Evolutionary conservation across 2,329 filamentous ascomycete genomes (phyloP).

Genomic region (Teratosphaeria destructans): DNA sequence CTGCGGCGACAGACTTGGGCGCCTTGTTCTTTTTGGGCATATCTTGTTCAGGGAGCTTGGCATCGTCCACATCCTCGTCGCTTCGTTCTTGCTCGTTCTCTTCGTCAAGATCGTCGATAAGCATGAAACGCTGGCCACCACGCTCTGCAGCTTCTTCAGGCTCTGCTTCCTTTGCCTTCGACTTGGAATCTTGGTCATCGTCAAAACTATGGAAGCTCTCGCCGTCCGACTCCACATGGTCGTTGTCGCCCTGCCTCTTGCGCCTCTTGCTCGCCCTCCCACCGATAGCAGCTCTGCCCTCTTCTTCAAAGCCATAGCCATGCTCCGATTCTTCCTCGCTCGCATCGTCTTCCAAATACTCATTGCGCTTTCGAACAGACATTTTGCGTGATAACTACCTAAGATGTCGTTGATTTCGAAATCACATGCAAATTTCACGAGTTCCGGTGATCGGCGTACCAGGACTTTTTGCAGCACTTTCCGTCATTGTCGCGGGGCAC

Average conservation of each 20-base stretch:
- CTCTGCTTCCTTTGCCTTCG: background rate
- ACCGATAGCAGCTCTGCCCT: constrained; percentile 50
- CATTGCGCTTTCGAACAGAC: constrained; percentile 59
- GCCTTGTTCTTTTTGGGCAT: constrained; percentile 13
- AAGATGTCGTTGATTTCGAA: background rate
- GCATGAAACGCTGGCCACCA: background rate
- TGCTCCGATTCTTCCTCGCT: constrained; percentile 34
- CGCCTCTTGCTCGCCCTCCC: constrained; percentile 49
- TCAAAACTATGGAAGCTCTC: constrained; percentile 1
- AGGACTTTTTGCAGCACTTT: background rate
- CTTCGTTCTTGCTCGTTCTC: constrained; percentile 11
- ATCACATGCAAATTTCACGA: background rate
- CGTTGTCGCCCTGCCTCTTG: constrained; percentile 49
- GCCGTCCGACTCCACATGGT: constrained; percentile 30
- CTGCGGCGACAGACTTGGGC: constrained; percentile 58
- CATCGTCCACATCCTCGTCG: background rate
- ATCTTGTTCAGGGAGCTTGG: constrained; percentile 1
- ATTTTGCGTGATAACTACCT: constrained; percentile 32
- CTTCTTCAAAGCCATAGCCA: constrained; percentile 55
- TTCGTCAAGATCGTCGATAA: constrained; percentile 12
- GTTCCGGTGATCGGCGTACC: background rate
- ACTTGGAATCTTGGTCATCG: background rate
- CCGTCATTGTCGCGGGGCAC: background rate
- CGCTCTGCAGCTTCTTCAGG: background rate
- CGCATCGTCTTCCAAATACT: constrained; percentile 50